A percentile compares a stretch with the other conserved stretches of the same genome.
Conservation (phyloP, 768 basidiomycete species). For the Sutorius australiensis region DNA sequence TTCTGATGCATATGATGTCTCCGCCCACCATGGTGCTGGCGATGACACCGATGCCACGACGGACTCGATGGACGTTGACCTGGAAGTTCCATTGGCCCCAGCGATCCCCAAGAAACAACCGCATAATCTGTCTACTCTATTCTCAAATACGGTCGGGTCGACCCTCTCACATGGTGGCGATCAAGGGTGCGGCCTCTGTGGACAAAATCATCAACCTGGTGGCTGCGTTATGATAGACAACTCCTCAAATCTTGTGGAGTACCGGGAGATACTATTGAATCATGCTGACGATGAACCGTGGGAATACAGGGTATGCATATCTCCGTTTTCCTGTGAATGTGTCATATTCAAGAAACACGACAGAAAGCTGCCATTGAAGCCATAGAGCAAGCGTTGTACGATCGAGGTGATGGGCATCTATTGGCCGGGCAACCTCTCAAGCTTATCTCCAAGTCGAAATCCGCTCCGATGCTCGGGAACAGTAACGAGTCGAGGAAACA, state of each 20-base stretch:
- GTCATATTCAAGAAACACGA: conserved; percentile 7
- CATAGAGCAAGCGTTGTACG: conserved; percentile 62
- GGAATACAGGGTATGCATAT: conserved; percentile 53
- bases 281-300: conserved; percentile 64
- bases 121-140: background rate
- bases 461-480: conserved; percentile 16
- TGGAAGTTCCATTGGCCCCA: background rate
- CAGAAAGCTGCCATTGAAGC: conserved; percentile 63
- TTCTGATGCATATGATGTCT: conserved; percentile 37
- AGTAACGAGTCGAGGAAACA: background rate
- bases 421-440: conserved; percentile 64
- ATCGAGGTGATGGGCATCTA: conserved; percentile 52
- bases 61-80: conserved; percentile 19
- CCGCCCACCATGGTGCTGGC: conserved; percentile 12
- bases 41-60: conserved; percentile 24
- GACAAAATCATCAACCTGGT: conserved; percentile 44
- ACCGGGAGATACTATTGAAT: conserved; percentile 60
- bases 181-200: conserved; percentile 60
- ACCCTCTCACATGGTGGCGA: conserved; percentile 4
- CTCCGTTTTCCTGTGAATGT: background rate
- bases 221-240: conserved; percentile 62
- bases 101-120: conserved; percentile 4
- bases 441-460: conserved; percentile 39
- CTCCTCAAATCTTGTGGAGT: conserved; percentile 65
- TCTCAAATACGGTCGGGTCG: background rate